Conservation (phyloP, 1,139 yeast genomes). For the Pichia sp. region DNA sequence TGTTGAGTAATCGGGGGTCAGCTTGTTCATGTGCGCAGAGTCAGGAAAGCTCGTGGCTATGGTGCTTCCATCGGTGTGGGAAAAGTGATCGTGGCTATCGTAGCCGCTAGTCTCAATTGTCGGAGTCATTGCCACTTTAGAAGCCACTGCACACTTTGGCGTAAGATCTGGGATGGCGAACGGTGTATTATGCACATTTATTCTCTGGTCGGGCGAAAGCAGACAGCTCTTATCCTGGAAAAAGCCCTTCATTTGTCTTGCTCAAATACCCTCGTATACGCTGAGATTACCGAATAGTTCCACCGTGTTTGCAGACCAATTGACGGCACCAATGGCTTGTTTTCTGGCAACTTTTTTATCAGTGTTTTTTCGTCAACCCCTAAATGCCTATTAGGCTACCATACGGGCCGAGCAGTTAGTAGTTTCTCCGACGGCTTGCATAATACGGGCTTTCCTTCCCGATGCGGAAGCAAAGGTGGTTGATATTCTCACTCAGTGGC, state of each 20-base stretch:
- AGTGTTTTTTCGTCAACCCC: not conserved
- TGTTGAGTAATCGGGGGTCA: not conserved
- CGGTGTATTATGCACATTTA: not conserved
- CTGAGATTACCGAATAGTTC: not conserved
- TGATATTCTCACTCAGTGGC: not conserved
- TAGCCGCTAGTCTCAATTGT: not conserved
- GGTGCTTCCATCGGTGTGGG: not conserved
- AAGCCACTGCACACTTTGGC: not conserved
- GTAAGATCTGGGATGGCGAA: not conserved
- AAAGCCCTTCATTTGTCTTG: conserved; percentile 2
- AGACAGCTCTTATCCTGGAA: conserved; percentile 1
- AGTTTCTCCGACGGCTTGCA: not conserved
- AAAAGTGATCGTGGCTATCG: not conserved
- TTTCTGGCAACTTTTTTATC: not conserved
- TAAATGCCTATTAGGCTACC: not conserved
- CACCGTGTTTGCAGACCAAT: not conserved
- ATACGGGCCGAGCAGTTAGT: not conserved
- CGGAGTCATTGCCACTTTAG: not conserved
- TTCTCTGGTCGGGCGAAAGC: conserved; percentile 7
- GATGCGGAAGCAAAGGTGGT: not conserved
- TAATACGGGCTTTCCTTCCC: not conserved
- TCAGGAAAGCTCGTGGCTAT: not conserved
- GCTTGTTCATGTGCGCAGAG: not conserved
- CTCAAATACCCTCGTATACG: not conserved
- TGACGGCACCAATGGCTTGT: not conserved